Evolutionary conservation across 1,284 basidiomycete species (phyloP).

Genomic region (Gastroboletus turbinatus): DNA sequence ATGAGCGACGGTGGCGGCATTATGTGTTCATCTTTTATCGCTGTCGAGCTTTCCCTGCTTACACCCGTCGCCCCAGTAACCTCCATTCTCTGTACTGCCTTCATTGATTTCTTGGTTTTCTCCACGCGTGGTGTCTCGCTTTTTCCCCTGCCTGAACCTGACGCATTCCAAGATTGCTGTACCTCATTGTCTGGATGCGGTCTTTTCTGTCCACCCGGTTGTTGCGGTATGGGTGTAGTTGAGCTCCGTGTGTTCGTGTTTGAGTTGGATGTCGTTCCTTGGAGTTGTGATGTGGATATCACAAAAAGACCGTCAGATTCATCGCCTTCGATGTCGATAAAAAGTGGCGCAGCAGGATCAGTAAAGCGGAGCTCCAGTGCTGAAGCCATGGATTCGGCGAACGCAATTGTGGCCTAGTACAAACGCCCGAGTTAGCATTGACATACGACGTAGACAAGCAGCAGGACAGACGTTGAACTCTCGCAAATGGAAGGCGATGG

Average conservation of each 20-base stretch:
- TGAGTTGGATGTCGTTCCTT: slow-evolving; percentile 34
- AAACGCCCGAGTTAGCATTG: neutral
- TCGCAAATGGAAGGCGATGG: slow-evolving; percentile 73
- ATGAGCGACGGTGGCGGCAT: slow-evolving; percentile 34
- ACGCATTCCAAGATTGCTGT: slow-evolving; percentile 33
- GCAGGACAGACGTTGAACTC: slow-evolving; percentile 65
- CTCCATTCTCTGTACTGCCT: slow-evolving; percentile 54
- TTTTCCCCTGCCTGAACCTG: slow-evolving; percentile 27
- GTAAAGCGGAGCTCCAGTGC: slow-evolving; percentile 73
- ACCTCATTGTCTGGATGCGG: slow-evolving; percentile 16
- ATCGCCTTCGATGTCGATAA: slow-evolving; percentile 69
- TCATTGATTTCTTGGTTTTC: slow-evolving; percentile 52
- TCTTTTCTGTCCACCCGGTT: slow-evolving; percentile 43
- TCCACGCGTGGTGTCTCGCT: slow-evolving; percentile 37
- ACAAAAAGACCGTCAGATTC: slow-evolving; percentile 64
- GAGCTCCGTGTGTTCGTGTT: slow-evolving; percentile 23
- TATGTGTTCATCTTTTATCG: slow-evolving; percentile 18
- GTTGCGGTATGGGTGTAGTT: slow-evolving; percentile 23
- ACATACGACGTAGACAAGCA: slow-evolving; percentile 5
- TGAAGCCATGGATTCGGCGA: slow-evolving; percentile 66
- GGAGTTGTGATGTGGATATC: slow-evolving; percentile 68
- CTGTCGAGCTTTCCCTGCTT: slow-evolving; percentile 16
- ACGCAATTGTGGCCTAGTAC: slow-evolving; percentile 68
- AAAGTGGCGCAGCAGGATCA: slow-evolving; percentile 66
- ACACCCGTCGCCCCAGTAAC: slow-evolving; percentile 22